Percentiles rank a stretch among this genome's conserved stretches.
Evolutionary conservation across 202 grass and related monocot species (phyloP).

Genomic region (Brachypodium distachyon): DNA sequence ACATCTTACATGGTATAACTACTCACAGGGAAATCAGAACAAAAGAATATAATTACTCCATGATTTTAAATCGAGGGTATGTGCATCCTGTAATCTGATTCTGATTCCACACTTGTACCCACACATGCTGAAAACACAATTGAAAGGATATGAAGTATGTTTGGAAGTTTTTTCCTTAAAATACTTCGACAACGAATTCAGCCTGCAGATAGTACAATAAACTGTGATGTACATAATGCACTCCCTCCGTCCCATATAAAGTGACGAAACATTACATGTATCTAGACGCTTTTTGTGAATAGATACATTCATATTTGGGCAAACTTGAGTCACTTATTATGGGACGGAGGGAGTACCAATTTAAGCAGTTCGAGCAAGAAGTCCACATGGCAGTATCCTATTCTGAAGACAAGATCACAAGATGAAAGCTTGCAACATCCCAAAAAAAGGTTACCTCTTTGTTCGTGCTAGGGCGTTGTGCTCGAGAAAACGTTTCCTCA

Average conservation of each 20-base stretch:
- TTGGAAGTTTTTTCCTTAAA: not conserved
- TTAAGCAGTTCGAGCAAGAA: not conserved
- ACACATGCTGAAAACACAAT: not conserved
- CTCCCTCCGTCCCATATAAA: too few relatives aligned
- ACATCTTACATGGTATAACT: not conserved
- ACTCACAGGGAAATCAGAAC: not conserved
- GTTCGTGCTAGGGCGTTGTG: slow-evolving; percentile 16
- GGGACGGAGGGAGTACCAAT: too few relatives aligned
- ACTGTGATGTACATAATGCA: too few relatives aligned
- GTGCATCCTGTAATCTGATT: not conserved
- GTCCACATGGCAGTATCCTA: not conserved
- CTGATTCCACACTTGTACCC: not conserved
- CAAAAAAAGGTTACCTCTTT: slow-evolving; percentile 43
- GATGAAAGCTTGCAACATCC: not conserved
- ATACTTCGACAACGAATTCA: not conserved
- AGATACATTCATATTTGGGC: too few relatives aligned
- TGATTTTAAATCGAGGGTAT: not conserved
- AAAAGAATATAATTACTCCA: not conserved
- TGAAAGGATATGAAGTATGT: not conserved
- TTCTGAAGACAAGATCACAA: not conserved
- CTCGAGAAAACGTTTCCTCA: slow-evolving; percentile 68
- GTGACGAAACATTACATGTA: too few relatives aligned
- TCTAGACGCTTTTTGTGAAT: too few relatives aligned
- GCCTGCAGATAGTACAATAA: not conserved
- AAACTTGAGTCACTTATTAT: too few relatives aligned